Base-by-base conservation (phyloP, 2,329 filamentous ascomycete species). In the Lasiodiplodia hormozganensis region DNA sequence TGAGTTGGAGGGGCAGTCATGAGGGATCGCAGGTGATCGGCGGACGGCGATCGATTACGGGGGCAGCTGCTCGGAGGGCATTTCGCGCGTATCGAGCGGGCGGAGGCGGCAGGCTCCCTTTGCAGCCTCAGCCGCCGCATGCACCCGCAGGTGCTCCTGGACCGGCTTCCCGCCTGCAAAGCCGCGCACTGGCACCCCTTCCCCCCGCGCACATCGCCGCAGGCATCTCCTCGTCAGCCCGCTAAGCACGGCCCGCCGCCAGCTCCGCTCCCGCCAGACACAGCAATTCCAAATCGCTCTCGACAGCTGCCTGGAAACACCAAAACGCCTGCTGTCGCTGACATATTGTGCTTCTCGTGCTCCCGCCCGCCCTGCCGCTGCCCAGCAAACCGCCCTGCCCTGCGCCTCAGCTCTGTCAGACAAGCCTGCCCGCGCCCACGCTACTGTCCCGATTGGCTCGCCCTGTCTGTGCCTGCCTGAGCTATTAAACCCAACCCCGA, bases 341-440 rank as follows among this genome's bases (percentile, higher is more conserved):
- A 64, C 60, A 64, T 52, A 64, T 64, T 64, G 60, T 64, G 58
- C 49, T 40, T 51, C 40, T 31, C 14, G 40, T 23, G 16, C 60
- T 47, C 34, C 60, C 12, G 43, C 60, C 10, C 36, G n/a, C 56
- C 56, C 56, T 43, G 21, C 25, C 14, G 56, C 40, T 40, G 21
- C 31, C 62, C 23, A 28, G 34, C 51, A 25, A 38, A 40, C 36
- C 62, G 40, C 64, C 28, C 64, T 49, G 51, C 53, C 52, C 64
- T 66, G 64, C 64, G 65, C 65, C 65, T 58, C 65, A 67, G 51
- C 43, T 58, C 65, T 58, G 65, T 67, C 65, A 67, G 65, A 67
- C 65, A 40, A 57, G 52, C 62, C 28, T 28, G 25, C 38, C 49
- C 31, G 40, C 16, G 43, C 12, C 54, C 65, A 58, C 54, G 65